Evolutionary conservation across 2,329 filamentous ascomycete genomes (phyloP).

Genomic region (Alternaria sp.): DNA sequence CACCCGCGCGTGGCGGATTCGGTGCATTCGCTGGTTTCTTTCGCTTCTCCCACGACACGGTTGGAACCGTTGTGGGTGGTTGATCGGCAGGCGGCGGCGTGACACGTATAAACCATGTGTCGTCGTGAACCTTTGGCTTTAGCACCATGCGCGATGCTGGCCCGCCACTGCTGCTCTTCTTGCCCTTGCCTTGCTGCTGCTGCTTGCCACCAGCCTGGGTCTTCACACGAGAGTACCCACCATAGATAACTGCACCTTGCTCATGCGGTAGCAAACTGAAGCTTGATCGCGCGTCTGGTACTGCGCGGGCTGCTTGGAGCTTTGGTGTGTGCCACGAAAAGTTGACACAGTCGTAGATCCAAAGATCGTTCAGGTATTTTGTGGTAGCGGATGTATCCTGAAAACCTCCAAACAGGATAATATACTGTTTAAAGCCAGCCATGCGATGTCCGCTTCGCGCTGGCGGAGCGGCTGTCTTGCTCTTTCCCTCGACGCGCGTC

Average conservation of each 20-base stretch:
- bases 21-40: constrained; percentile 93
- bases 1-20: constrained; percentile 81
- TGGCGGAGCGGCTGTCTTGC: constrained; percentile 79
- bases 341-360: constrained; percentile 91
- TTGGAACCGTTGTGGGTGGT: constrained; percentile 70
- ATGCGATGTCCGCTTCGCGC: constrained; percentile 92
- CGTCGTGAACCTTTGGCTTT: constrained; percentile 89
- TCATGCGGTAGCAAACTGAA: constrained; percentile 94
- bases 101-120: constrained; percentile 91
- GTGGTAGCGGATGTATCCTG: constrained; percentile 96
- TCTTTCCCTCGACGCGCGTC: constrained; percentile 84
- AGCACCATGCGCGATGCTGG: constrained; percentile 75
- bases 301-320: constrained; percentile 78
- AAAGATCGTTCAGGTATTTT: constrained; percentile 90
- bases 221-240: constrained; percentile 93
- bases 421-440: constrained; percentile 97
- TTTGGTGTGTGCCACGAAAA: constrained; percentile 84
- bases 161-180: constrained; percentile 61
- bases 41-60: constrained; percentile 87
- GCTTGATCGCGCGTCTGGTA: constrained; percentile 88
- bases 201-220: constrained; percentile 66
- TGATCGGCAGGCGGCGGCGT: constrained; percentile 74
- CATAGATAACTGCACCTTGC: constrained; percentile 85
- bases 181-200: constrained; percentile 57
- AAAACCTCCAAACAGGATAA: constrained; percentile 94